Evolutionary conservation across 2,329 filamentous ascomycete species (phyloP).

Genomic region (Beauveria pseudobassiana): DNA sequence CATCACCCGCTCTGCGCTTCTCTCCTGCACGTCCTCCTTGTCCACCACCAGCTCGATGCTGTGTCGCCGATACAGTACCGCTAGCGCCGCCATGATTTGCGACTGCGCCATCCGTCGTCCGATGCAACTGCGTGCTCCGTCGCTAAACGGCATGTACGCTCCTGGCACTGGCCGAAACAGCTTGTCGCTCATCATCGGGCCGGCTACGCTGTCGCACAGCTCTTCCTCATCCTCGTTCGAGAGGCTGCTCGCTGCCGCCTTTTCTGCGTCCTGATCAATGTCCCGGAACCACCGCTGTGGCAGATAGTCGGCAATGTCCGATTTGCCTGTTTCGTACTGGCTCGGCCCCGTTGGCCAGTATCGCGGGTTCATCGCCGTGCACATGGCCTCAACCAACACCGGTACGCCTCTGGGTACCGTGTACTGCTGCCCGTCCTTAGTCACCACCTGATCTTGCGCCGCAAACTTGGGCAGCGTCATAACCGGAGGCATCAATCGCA

Average conservation of each 20-base stretch:
- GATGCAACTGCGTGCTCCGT: slow-evolving; percentile 49
- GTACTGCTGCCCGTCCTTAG: slow-evolving; percentile 49
- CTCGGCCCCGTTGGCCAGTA: slow-evolving; percentile 58
- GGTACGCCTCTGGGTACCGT: slow-evolving; percentile 48
- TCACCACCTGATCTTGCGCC: slow-evolving; percentile 47
- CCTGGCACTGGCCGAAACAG: slow-evolving; percentile 54
- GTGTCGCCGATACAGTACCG: slow-evolving; percentile 49
- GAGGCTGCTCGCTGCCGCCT: slow-evolving; percentile 11
- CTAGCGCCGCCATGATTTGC: slow-evolving; percentile 48
- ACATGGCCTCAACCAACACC: slow-evolving; percentile 49
- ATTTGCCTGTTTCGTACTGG: slow-evolving; percentile 30
- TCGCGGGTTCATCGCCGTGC: slow-evolving; percentile 59
- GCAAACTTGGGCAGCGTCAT: slow-evolving; percentile 62
- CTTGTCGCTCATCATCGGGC: slow-evolving; percentile 52
- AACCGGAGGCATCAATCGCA: slow-evolving; percentile 66
- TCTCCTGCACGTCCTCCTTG: slow-evolving; percentile 37
- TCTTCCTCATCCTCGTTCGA: slow-evolving; percentile 31
- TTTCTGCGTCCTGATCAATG: slow-evolving; percentile 18
- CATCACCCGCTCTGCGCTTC: slow-evolving; percentile 36
- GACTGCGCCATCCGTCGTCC: slow-evolving; percentile 53
- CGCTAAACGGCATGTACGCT: slow-evolving; percentile 51
- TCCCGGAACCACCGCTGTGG: slow-evolving; percentile 64
- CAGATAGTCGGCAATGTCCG: slow-evolving; percentile 60
- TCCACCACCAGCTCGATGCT: slow-evolving; percentile 65
- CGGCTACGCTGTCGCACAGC: slow-evolving; percentile 49